Evolutionary conservation across 495 filamentous ascomycete genomes (phyloP).

Genomic region (Astrothelium subdiscretum): DNA sequence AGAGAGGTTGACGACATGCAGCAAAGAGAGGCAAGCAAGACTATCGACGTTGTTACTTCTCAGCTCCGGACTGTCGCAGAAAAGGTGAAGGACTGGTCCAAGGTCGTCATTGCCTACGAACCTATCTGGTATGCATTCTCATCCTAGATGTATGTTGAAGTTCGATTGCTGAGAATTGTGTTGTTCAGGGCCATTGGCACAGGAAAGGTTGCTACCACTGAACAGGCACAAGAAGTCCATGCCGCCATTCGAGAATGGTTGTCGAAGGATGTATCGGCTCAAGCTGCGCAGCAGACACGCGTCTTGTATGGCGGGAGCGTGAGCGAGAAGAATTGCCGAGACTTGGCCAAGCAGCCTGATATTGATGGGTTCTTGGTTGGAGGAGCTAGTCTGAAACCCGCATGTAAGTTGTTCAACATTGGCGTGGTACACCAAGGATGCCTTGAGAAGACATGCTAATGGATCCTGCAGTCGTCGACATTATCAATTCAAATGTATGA

Average conservation of each 20-base stretch:
- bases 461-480: constrained; percentile 12
- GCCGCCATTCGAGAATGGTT: constrained; percentile 86
- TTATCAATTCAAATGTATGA: constrained; percentile 16
- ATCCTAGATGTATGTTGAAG: not conserved
- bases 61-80: constrained; percentile 41
- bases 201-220: constrained; percentile 87
- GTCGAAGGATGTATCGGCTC: constrained; percentile 53
- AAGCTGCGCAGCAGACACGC: constrained; percentile 65
- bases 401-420: constrained; percentile 20
- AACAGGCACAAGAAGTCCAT: constrained; percentile 94
- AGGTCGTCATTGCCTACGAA: constrained; percentile 96
- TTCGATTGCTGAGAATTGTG: constrained; percentile 18
- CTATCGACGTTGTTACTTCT: constrained; percentile 74
- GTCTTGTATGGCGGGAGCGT: constrained; percentile 95
- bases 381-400: constrained; percentile 95
- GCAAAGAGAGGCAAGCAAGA: constrained; percentile 79
- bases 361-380: constrained; percentile 98
- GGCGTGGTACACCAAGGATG: not conserved
- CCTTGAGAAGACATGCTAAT: not conserved
- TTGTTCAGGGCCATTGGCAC: constrained; percentile 68
- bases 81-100: constrained; percentile 70
- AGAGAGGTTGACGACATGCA: constrained; percentile 13
- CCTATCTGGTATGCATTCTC: constrained; percentile 65
- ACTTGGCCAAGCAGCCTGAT: constrained; percentile 80
- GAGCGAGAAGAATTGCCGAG: constrained; percentile 94